Percentiles rank a stretch among this genome's conserved stretches.
These are phyloP conservation scores for Penicillium concentricum DNA, from an alignment of 2,329 filamentous ascomycete genomes.

Conservation along the genomic window DNA sequence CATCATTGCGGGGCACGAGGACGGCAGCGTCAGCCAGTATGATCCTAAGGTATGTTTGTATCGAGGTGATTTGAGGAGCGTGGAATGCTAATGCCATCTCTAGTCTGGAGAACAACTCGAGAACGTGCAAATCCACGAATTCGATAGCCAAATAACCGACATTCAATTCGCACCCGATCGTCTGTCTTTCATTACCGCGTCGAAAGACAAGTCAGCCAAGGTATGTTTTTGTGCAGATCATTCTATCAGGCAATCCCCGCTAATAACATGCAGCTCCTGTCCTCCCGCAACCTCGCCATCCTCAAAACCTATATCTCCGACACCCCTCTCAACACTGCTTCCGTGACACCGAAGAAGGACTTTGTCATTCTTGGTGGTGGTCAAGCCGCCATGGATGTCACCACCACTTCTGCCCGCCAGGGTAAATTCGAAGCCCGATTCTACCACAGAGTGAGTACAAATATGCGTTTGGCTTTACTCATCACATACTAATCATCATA, in stretches of 20 bases:
- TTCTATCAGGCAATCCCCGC: conserved; percentile 1
- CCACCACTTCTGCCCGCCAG: conserved; percentile 86
- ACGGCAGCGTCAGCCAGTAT: conserved; percentile 86
- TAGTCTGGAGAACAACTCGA: conserved; percentile 77
- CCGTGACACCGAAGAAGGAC: conserved; percentile 93
- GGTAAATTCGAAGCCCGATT: conserved; percentile 99
- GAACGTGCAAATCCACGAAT: conserved; percentile 82
- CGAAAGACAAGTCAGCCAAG: conserved; percentile 97
- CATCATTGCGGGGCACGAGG: conserved; percentile 97
- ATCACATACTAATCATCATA: background rate
- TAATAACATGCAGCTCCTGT: conserved; percentile 62
- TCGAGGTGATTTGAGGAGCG: background rate
- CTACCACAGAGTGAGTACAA: conserved; percentile 76
- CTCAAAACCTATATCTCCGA: conserved; percentile 91
- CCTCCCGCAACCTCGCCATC: conserved; percentile 80
- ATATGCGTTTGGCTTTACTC: background rate
- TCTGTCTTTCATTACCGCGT: conserved; percentile 97
- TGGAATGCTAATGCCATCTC: conserved; percentile 17
- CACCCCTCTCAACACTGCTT: conserved; percentile 93
- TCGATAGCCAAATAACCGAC: conserved; percentile 79
- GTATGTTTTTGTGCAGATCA: conserved; percentile 44
- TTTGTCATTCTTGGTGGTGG: conserved; percentile 97
- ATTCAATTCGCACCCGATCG: conserved; percentile 92
- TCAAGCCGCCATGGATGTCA: conserved; percentile 98
- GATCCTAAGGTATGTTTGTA: conserved; percentile 71